Conservation (phyloP, 345 rosid genomes). For the Excoecaria agallocha region DNA sequence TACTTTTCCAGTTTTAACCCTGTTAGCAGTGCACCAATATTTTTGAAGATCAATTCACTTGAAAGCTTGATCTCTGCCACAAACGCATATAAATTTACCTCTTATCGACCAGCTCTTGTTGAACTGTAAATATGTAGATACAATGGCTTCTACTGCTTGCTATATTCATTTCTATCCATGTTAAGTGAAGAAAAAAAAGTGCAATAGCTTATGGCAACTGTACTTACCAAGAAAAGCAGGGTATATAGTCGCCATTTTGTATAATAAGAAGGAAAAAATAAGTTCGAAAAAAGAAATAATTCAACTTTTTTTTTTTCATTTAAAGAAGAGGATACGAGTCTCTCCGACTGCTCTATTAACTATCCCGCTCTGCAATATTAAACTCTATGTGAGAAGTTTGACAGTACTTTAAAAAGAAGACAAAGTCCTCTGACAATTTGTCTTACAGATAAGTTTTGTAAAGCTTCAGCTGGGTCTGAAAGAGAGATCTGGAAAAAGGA, state of each 20-base stretch:
- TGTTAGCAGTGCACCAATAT: conserved; percentile 25
- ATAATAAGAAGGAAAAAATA: not conserved
- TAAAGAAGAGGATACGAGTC: conserved; percentile 69
- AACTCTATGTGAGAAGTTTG: conserved; percentile 27
- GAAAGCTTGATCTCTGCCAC: not conserved
- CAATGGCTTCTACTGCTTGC: conserved; percentile 94
- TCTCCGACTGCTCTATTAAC: conserved; percentile 87
- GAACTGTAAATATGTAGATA: conserved; percentile 56
- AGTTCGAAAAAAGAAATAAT: no score
- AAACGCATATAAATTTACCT: conserved; percentile 38
- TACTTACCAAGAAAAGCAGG: not conserved
- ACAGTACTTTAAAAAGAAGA: conserved; percentile 12
- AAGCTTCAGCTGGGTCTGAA: conserved; percentile 54
- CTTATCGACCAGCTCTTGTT: conserved; percentile 52
- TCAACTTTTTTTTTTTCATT: not conserved
- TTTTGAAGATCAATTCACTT: not conserved
- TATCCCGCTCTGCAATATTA: conserved; percentile 64
- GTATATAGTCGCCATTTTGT: not conserved
- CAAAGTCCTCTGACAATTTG: conserved; percentile 1
- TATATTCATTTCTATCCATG: conserved; percentile 72
- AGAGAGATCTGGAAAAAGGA: conserved; percentile 44
- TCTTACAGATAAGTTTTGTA: conserved; percentile 70
- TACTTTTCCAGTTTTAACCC: conserved; percentile 63
- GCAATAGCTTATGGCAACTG: not conserved
- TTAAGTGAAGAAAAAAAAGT: conserved; percentile 33